Conservation (phyloP, 2,329 filamentous ascomycete genomes). For the Aspergillus pseudotamarii region DNA sequence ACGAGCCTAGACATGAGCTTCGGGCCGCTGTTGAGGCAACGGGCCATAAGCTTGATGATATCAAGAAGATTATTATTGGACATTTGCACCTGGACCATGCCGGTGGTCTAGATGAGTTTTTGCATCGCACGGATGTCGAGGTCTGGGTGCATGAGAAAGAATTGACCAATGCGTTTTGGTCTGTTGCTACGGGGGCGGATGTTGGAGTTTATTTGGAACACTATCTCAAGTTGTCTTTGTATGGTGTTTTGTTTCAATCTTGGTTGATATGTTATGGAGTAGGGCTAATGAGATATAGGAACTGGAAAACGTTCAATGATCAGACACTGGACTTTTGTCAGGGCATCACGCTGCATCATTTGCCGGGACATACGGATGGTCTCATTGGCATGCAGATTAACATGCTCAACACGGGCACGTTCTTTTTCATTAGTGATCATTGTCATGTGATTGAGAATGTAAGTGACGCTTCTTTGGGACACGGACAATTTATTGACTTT, state of each 20-base stretch:
- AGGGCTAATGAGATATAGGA: not conserved
- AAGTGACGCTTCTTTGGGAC: not conserved
- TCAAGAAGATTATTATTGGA: constrained; percentile 17
- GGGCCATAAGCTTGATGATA: constrained; percentile 11
- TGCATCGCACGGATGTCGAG: constrained; percentile 11
- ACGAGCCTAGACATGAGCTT: constrained; percentile 15
- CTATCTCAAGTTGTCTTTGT: constrained; percentile 16
- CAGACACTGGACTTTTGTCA: constrained; percentile 16
- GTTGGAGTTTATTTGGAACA: constrained; percentile 15
- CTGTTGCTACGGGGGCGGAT: constrained; percentile 16
- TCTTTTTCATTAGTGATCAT: constrained; percentile 18
- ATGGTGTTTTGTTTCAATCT: accelerated
- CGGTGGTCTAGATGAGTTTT: constrained; percentile 14
- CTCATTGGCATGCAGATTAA: constrained; percentile 18
- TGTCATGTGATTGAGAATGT: constrained; percentile 19
- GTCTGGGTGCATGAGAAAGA: constrained; percentile 19
- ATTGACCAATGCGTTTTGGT: constrained; percentile 13
- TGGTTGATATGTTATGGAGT: too few relatives aligned
- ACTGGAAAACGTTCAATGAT: constrained; percentile 18
- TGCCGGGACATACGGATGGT: constrained; percentile 14
- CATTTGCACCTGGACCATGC: constrained; percentile 18
- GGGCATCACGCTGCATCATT: constrained; percentile 16
- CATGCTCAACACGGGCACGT: constrained; percentile 14
- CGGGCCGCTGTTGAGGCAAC: constrained; percentile 14
- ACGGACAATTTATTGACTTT: not conserved